Evolutionary conservation across 225 moss, liverwort and hornwort species (phyloP).

Genomic region (Pleurozium schreberi): DNA sequence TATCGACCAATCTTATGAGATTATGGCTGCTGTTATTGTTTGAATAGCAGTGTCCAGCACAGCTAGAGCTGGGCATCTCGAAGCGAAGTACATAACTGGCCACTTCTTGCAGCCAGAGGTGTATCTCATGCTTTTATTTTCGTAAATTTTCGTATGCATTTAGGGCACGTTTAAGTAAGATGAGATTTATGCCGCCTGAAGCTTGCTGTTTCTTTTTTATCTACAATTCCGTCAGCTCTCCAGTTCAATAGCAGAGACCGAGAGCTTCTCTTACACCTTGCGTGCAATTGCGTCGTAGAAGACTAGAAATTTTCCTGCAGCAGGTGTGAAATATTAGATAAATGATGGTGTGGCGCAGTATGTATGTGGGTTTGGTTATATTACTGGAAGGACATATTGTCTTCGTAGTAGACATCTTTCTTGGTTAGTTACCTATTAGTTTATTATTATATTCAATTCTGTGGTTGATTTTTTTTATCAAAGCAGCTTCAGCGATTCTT

Average conservation of each 20-base stretch:
- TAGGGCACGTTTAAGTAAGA: slow-evolving; percentile 1
- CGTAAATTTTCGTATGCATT: neutral
- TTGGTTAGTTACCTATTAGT: neutral
- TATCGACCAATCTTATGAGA: neutral
- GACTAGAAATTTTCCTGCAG: neutral
- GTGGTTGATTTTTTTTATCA: neutral
- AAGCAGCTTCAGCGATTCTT: neutral
- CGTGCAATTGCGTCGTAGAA: neutral
- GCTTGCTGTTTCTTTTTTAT: neutral
- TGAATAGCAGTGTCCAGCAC: neutral
- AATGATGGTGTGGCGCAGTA: neutral
- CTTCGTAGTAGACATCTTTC: neutral
- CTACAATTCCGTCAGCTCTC: neutral
- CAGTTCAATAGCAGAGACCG: neutral
- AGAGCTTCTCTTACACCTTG: neutral
- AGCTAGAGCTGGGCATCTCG: slow-evolving; percentile 1
- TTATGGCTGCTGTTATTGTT: neutral
- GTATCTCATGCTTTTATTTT: slow-evolving; percentile 1
- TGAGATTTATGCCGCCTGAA: neutral
- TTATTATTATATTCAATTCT: neutral
- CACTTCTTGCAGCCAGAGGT: slow-evolving; percentile 1
- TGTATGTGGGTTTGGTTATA: neutral
- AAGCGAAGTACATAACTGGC: slow-evolving; percentile 9
- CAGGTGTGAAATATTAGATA: neutral
- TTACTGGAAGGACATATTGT: neutral